Evolutionary conservation across 306 rosid species (phyloP), one percentile per base, ranked within the genome.

Genomic region (Vigna hirtella): DNA sequence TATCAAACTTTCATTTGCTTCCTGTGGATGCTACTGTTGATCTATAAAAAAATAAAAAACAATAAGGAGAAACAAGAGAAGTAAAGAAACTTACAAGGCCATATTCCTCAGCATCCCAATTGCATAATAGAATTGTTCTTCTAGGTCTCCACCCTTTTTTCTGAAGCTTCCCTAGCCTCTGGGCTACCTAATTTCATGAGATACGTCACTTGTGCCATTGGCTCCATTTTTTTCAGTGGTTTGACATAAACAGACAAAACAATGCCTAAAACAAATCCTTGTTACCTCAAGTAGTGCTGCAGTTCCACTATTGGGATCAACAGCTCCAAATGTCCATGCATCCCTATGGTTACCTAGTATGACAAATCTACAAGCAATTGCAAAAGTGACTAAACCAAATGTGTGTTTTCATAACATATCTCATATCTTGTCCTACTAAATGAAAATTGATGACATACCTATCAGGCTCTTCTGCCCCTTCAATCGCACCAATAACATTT

Each of bases 271-370:
- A 72, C 40, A 26, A 49, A 57, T 42, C 20, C 76, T 16, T 65
- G 50, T 81, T 74, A 90, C 95, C 91, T 88, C 91, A 51, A 92
- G 87, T 59, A 92, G 82, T 59, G 91, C 83, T 50, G 97, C 91
- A 7, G 95, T 92, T 51, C 93, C 97, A 84, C 95, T 90, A 70
- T 83, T 92, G 52, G 95, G 97, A 83, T 90, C 97, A 79, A 87
- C 95, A 8, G 95, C 97, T 75, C 97, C 97, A 90, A 88, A 90
- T 58, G 95, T 92, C 91, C 95, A 92, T 20, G 90, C 93, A 77
- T 90, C 95, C 66, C 95, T 88, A 83, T 88, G 97, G 72, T 90
- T 92, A 18, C 97, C 95, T 66, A 90, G 80, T 80, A 92, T 90
- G 67, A 90, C 91, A 87, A 67, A 85, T 78, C 95, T 92, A 71